Evolutionary conservation across 1,284 basidiomycete species (phyloP).

Genomic region (Cutaneotrichosporon sp.): DNA sequence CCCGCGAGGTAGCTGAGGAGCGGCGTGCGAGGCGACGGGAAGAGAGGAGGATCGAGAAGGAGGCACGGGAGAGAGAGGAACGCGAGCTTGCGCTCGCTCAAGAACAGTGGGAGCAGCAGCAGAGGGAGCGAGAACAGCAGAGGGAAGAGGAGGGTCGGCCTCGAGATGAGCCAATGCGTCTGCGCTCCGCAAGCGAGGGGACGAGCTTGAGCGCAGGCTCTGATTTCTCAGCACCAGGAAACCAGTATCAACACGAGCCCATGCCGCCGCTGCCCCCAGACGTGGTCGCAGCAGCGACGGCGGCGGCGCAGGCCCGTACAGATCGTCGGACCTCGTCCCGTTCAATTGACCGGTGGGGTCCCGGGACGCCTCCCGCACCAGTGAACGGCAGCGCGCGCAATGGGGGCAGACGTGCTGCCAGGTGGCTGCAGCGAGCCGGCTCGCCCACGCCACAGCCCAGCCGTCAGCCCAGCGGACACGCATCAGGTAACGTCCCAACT

Average conservation of each 20-base stretch:
- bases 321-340: slow-evolving; percentile 2
- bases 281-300: slow-evolving; percentile 5
- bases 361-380: too few species aligned
- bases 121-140: not conserved
- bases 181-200: not conserved
- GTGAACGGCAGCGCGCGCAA: too few species aligned
- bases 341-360: not conserved
- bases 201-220: too few species aligned
- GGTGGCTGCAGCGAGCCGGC: not conserved
- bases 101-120: slow-evolving; percentile 1
- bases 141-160: too few species aligned
- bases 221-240: not conserved
- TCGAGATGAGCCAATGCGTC: too few species aligned
- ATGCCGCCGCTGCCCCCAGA: too few species aligned
- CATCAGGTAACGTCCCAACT: not conserved
- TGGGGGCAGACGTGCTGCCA: too few species aligned
- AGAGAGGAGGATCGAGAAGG: slow-evolving; percentile 12
- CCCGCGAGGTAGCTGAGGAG: slow-evolving; percentile 30
- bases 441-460: not conserved
- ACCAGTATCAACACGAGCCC: too few species aligned
- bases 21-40: slow-evolving; percentile 12
- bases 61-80: not conserved
- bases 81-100: slow-evolving; percentile 2
- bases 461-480: not conserved
- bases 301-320: not conserved